Evolutionary conservation across 345 rosid genomes (phyloP).

Genomic region (Salix purpurea): DNA sequence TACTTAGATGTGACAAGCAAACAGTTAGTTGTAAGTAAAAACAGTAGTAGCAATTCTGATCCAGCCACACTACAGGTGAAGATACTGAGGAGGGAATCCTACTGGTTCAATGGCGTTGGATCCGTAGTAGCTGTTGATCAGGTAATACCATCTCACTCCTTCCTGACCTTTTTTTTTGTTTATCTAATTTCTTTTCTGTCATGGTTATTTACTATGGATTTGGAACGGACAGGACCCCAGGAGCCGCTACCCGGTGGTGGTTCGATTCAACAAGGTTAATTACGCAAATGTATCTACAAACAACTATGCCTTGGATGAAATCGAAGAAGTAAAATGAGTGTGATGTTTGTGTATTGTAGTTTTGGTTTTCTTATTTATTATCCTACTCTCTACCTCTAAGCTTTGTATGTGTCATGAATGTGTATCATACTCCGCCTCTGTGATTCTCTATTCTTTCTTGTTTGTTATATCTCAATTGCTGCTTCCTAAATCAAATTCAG

Average conservation of each 20-base stretch:
- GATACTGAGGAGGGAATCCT: constrained; percentile 83
- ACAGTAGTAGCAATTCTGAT: background rate
- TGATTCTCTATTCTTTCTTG: constrained; percentile 7
- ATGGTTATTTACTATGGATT: background rate
- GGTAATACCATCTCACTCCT: constrained; percentile 29
- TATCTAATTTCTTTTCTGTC: background rate
- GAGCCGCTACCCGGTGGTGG: constrained; percentile 83
- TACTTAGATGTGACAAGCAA: background rate
- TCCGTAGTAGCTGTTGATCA: constrained; percentile 87
- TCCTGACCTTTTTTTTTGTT: background rate
- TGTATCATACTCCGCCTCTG: constrained; percentile 24
- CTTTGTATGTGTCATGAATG: constrained; percentile 21
- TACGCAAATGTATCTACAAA: constrained; percentile 91
- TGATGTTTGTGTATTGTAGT: constrained; percentile 7
- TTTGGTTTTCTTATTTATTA: constrained; percentile 16
- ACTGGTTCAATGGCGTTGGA: constrained; percentile 82
- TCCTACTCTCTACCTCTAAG: constrained; percentile 20
- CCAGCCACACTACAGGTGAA: constrained; percentile 48
- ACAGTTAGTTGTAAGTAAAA: background rate
- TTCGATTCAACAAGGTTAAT: constrained; percentile 81
- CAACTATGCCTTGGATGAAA: constrained; percentile 90
- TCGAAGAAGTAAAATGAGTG: constrained; percentile 59
- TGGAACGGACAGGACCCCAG: constrained; percentile 60
- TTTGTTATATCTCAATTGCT: background rate
- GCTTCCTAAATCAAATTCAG: background rate